Conservation (phyloP, 1,284 basidiomycete species). For the Inonotus hispidus region DNA sequence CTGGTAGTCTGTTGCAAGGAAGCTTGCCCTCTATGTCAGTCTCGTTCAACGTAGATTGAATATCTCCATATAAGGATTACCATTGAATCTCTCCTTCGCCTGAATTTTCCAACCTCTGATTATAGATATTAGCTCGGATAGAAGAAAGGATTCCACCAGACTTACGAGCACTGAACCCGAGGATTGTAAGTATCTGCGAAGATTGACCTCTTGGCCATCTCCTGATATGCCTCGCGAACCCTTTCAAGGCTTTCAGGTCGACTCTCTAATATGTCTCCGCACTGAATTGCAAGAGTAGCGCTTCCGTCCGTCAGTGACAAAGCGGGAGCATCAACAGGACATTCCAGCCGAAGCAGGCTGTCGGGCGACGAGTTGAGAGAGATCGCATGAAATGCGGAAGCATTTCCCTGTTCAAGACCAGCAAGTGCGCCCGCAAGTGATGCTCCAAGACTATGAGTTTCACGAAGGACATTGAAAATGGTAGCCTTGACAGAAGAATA, state of each 20-base stretch:
- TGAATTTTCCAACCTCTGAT: constrained; percentile 13
- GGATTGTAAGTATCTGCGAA: constrained; percentile 3
- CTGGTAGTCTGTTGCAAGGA: constrained; percentile 19
- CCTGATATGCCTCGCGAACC: not conserved
- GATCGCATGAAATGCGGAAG: constrained; percentile 13
- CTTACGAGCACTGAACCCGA: constrained; percentile 7
- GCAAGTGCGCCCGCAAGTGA: constrained; percentile 14
- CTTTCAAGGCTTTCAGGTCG: not conserved
- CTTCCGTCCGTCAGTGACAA: constrained; percentile 15
- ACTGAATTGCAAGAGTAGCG: constrained; percentile 3
- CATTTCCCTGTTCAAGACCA: constrained; percentile 19
- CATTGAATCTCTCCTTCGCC: constrained; percentile 14
- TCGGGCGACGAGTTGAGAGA: not conserved
- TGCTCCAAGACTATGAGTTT: constrained; percentile 6
- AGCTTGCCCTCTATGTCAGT: not conserved
- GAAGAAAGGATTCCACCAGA: not conserved
- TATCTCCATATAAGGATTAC: not conserved
- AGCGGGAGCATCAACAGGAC: constrained; percentile 8
- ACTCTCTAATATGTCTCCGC: constrained; percentile 4
- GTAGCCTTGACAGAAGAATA: constrained; percentile 10
- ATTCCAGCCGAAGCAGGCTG: constrained; percentile 1
- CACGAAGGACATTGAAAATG: constrained; percentile 19
- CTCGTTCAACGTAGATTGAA: not conserved
- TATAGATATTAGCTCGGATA: not conserved
- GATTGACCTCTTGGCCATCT: constrained; percentile 3